Evolutionary conservation across 176 grass and related monocot species (phyloP).

Genomic region (Aegilops umbellulata): DNA sequence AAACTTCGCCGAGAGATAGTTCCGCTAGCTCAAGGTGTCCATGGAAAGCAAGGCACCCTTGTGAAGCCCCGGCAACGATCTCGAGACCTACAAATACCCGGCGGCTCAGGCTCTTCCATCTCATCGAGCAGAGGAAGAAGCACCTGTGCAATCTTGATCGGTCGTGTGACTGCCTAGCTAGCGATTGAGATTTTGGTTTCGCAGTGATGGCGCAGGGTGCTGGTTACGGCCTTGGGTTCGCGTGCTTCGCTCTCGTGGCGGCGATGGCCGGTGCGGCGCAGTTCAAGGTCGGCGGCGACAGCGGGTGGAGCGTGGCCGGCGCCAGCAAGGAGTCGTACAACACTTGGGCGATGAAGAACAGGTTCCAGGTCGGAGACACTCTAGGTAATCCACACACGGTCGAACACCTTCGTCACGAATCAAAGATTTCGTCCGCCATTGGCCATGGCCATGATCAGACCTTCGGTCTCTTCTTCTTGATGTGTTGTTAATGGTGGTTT

Average conservation of each 20-base stretch:
- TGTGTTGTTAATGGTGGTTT: not conserved
- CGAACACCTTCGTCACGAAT: not conserved
- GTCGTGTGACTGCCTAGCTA: not conserved
- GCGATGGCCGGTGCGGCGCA: slow-evolving; percentile 44
- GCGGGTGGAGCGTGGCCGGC: slow-evolving; percentile 56
- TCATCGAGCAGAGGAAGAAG: slow-evolving; percentile 7
- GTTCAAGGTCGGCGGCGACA: slow-evolving; percentile 66
- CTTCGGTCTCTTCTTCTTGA: not conserved
- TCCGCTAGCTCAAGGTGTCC: slow-evolving; percentile 9
- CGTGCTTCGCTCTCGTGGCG: slow-evolving; percentile 31
- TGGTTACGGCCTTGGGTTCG: slow-evolving; percentile 6
- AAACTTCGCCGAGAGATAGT: slow-evolving; percentile 17
- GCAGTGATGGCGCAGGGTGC: slow-evolving; percentile 40
- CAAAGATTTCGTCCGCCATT: not conserved
- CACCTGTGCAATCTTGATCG: not conserved
- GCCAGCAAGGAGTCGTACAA: slow-evolving; percentile 50
- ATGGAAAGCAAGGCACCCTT: slow-evolving; percentile 49
- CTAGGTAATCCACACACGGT: slow-evolving; percentile 32
- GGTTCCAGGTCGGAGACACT: slow-evolving; percentile 61
- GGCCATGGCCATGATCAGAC: not conserved
- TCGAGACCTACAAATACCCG: slow-evolving; percentile 65
- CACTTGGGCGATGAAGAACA: slow-evolving; percentile 52
- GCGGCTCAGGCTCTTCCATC: not conserved
- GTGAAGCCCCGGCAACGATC: too few relatives aligned
- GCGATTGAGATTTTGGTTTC: not conserved